phyloP scores from a whole-genome alignment of 2,329 filamentous ascomycete species.

The Gaeumannomyces tritici region DNA sequence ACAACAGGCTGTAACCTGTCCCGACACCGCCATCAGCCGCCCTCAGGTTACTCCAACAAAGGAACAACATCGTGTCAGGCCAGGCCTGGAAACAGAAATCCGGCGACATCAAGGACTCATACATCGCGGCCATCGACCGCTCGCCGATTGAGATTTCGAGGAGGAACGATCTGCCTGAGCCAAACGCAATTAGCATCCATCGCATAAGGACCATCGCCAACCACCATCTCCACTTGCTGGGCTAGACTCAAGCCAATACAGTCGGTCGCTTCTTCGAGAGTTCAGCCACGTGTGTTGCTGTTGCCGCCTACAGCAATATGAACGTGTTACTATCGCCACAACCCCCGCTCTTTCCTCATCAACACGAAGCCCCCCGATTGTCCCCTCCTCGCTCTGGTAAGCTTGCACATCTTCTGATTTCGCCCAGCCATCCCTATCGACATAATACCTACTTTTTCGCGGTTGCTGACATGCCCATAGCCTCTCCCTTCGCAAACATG shows the following conservation, averaged over 20 bases:
- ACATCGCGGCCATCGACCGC: not conserved
- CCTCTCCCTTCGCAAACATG: constrained; percentile 45
- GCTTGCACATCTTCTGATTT: constrained; percentile 16
- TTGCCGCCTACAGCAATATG: constrained; percentile 29
- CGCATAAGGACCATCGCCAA: not conserved
- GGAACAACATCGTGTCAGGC: not conserved
- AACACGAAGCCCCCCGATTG: constrained; percentile 44
- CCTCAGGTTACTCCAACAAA: not conserved
- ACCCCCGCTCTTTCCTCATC: constrained; percentile 48
- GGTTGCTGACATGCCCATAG: constrained; percentile 15
- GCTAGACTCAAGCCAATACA: not conserved
- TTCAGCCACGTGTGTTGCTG: not conserved
- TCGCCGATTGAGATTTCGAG: not conserved
- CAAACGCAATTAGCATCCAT: not conserved
- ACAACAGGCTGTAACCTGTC: not conserved
- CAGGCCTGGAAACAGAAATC: not conserved
- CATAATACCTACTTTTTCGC: not conserved
- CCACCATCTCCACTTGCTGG: not conserved
- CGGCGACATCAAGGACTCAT: not conserved
- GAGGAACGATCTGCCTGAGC: not conserved
- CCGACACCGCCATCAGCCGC: not conserved
- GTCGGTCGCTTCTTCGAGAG: not conserved
- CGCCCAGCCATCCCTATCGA: too few species aligned
- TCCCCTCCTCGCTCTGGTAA: constrained; percentile 47
- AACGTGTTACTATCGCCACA: constrained; percentile 53